Evolutionary conservation across 345 rosid species (phyloP), one percentile per base, ranked within the genome.

Genomic region (Noccaea bulbosa): DNA sequence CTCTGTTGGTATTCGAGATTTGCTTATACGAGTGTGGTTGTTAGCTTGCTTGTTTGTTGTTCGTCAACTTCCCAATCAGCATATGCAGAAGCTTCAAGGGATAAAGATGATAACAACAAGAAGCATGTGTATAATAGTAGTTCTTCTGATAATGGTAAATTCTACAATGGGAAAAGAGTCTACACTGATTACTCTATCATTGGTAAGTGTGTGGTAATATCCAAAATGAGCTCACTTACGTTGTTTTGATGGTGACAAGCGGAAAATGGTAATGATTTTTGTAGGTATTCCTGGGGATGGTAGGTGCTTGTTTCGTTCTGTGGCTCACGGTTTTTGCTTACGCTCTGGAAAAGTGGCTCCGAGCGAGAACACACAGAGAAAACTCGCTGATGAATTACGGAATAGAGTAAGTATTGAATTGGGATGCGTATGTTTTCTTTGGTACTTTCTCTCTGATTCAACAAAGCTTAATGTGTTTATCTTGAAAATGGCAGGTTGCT

Each of bases 251-350:
- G 35, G 22, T 62, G 1, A 48, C 3, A 2, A 22, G 43, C 2
- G 30, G 30, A 40, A 15, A 50, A 44, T 53, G 57, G 50, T 47
- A 45, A 38, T 59, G 50, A 16, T 38, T 7, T 83, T 7, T 83
- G 66, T 82, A 91, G 99, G 96, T 70, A 85, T 94, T 59, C 99
- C 97, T 41, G 97, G 99, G 49, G 97, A 94, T 81, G 99, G 99
- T 17, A 82, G 99, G 57, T 94, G 99, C 64, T 80, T 94, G 86
- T 94, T 94, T 71, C 93, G 99, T 17, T 88, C 99, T 37, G 93
- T 94, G 55, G 89, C 85, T 72, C 96, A 91, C 20, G 99, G 87
- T 12, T 88, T 91, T 72, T 89, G 93, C 80, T 59, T 89, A 73
- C 77, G 81, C 39, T 81, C 84, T 56, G 96, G 97, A 41, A 84